A percentile compares a stretch with the other conserved stretches of the same genome.
Evolutionary conservation across 2,329 filamentous ascomycete genomes (phyloP).

Genomic region (Ophiostoma tasmaniense): DNA sequence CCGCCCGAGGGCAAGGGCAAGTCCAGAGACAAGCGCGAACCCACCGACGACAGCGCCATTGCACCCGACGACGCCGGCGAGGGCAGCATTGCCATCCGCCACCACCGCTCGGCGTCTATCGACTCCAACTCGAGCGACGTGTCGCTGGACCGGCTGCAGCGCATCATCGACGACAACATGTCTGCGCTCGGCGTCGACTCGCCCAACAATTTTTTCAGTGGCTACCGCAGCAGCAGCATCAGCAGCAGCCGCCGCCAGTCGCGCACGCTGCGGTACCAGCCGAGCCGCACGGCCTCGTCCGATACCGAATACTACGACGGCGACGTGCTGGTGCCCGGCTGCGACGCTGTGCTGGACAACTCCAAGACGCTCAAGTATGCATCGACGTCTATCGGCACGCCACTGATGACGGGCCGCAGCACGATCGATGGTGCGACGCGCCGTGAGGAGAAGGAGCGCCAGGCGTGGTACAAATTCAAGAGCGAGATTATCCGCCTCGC

Average conservation of each 20-base stretch:
- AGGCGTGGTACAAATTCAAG: slow-evolving; percentile 82
- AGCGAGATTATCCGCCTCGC: slow-evolving; percentile 81
- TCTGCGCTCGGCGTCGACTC: slow-evolving; percentile 40
- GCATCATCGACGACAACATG: slow-evolving; percentile 65
- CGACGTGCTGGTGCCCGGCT: slow-evolving; percentile 75
- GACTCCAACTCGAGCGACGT: slow-evolving; percentile 60
- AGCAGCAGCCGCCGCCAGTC: slow-evolving; percentile 26
- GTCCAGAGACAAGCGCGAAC: slow-evolving; percentile 22
- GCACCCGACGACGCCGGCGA: neutral
- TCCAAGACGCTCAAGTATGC: slow-evolving; percentile 73
- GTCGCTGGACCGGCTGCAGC: slow-evolving; percentile 72
- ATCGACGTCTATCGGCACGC: slow-evolving; percentile 37
- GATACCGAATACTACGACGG: slow-evolving; percentile 79
- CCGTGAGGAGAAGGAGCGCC: slow-evolving; percentile 56
- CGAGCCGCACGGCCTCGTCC: slow-evolving; percentile 54
- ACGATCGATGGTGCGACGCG: slow-evolving; percentile 36
- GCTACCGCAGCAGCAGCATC: slow-evolving; percentile 1
- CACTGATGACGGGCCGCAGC: slow-evolving; percentile 25
- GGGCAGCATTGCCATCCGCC: neutral
- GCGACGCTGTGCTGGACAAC: slow-evolving; percentile 80
- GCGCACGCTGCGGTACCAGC: slow-evolving; percentile 29
- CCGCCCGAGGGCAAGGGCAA: slow-evolving; percentile 26
- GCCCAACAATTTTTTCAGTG: slow-evolving; percentile 4
- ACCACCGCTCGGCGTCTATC: slow-evolving; percentile 43
- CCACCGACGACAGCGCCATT: neutral